A percentile compares a stretch with the other conserved stretches of the same genome.
phyloP scores from a whole-genome alignment of 2,329 filamentous ascomycete genomes.

The Corynespora cassiicola region DNA sequence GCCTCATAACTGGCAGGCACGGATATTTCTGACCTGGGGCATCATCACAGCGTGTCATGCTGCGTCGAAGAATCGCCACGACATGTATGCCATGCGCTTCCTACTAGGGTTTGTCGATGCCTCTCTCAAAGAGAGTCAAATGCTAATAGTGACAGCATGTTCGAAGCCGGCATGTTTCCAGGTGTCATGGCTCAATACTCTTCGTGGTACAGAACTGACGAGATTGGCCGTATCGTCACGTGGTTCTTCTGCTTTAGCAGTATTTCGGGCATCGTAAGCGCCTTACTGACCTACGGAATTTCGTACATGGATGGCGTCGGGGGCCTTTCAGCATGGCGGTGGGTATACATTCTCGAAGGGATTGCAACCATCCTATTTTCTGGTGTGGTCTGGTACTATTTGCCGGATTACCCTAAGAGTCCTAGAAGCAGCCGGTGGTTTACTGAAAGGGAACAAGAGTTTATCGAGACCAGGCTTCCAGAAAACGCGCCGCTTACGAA shows the following conservation, averaged over 20 bases:
- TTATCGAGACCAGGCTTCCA: slow-evolving; percentile 47
- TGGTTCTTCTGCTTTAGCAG: slow-evolving; percentile 43
- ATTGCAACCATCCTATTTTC: slow-evolving; percentile 51
- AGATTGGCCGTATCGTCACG: slow-evolving; percentile 44
- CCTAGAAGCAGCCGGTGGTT: slow-evolving; percentile 46
- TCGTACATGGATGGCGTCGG: slow-evolving; percentile 25
- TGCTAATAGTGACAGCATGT: slow-evolving; percentile 37
- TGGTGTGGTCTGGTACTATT: slow-evolving; percentile 44
- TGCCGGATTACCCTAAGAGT: slow-evolving; percentile 56
- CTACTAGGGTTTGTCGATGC: slow-evolving; percentile 22
- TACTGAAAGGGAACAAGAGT: slow-evolving; percentile 48
- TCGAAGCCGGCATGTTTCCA: slow-evolving; percentile 34
- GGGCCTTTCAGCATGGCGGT: slow-evolving; percentile 26
- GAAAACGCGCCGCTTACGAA: slow-evolving; percentile 48
- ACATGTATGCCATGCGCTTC: slow-evolving; percentile 30
- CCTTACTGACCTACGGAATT: slow-evolving; percentile 28
- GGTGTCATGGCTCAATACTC: slow-evolving; percentile 41
- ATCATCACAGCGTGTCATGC: slow-evolving; percentile 36
- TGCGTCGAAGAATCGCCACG: slow-evolving; percentile 28
- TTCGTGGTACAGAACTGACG: slow-evolving; percentile 46
- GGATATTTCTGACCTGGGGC: slow-evolving; percentile 33
- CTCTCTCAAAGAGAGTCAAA: slow-evolving; percentile 42
- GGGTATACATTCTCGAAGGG: slow-evolving; percentile 55
- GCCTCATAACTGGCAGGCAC: slow-evolving; percentile 45
- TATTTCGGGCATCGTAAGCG: slow-evolving; percentile 41